These are phyloP conservation scores for Penicillium sp. DNA, from an alignment of 2,329 filamentous ascomycete species.

Conservation along the genomic window DNA sequence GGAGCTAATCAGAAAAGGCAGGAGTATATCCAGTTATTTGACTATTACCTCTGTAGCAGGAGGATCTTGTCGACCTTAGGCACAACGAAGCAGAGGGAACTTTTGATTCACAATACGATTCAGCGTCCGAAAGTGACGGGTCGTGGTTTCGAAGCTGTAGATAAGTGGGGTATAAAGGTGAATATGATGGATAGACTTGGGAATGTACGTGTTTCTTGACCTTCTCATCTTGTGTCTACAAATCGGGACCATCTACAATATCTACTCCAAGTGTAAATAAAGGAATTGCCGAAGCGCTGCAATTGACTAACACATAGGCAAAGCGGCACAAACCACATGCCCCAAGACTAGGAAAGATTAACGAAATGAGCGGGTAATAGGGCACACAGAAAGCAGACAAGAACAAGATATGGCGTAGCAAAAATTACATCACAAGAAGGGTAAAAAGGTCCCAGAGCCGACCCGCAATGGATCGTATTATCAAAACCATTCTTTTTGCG, in stretches of 20 bases:
- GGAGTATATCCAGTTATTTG: not conserved
- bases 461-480: conserved; percentile 21
- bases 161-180: not conserved
- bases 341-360: conserved; percentile 16
- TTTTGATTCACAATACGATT: conserved; percentile 10
- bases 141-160: conserved; percentile 25
- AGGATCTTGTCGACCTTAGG: not conserved
- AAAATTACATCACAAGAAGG: conserved; percentile 30
- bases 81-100: not conserved
- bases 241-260: not conserved
- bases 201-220: not conserved
- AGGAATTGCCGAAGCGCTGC: conserved; percentile 24
- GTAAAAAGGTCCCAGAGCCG: conserved; percentile 17
- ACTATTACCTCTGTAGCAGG: not conserved
- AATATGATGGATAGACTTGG: not conserved
- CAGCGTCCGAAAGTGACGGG: conserved; percentile 45
- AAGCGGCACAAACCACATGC: conserved; percentile 14
- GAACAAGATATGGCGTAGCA: conserved; percentile 27
- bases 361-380: conserved; percentile 27
- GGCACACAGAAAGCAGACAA: conserved; percentile 26
- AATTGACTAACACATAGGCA: conserved; percentile 26
- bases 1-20: not conserved
- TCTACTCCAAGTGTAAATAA: not conserved
- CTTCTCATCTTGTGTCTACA: not conserved
- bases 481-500: conserved; percentile 25